Evolutionary conservation across 768 basidiomycete species (phyloP), one percentile per base, ranked within the genome.

Genomic region (Leucosporidium creatinivorum): DNA sequence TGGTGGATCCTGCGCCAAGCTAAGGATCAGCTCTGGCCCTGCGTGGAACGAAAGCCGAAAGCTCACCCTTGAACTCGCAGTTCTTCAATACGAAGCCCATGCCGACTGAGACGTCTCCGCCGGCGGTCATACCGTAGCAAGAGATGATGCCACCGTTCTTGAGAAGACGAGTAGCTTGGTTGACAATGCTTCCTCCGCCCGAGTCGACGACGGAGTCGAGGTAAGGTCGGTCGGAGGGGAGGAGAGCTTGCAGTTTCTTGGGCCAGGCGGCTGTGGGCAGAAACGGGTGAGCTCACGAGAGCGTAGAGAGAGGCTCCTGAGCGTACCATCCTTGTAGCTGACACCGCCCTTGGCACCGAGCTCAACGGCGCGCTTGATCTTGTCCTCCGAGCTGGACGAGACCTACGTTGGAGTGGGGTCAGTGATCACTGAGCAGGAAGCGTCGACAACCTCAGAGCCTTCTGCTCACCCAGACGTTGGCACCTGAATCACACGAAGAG

Each of bases 21-120:
- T 21, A 19, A 49, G 23, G 48, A 17, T 13, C 19, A 30, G 8
- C 36, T 21, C 4, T 7, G 25, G 13, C 19, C 7, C 2, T 15
- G 30, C 23, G 19, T 17, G 0, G 33, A 21, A 26, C 10, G 36
- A 19, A 58, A 1, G 33, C 26, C 47, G 58, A 25, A 33, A 21
- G 76, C 81, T 52, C 52, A 89, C 89, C 90, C 39, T 89, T 80
- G 50, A 93, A 79, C 69, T 85, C 84, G 51, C 87, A 85, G 73
- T 89, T 87, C 73, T 83, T 86, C 69, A 91, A 75, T 28, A 92
- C 87, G 70, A 89, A 84, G 23, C 84, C 83, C 87, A 93, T 91
- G 15, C 86, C 87, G 75, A 92, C 82, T 28, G 77, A 78, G 60
- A 84, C 84, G 30, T 86, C 88, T 86, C 88, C 89, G 28, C 73